Base-by-base conservation (phyloP, 2,329 filamentous ascomycete genomes). In the Aulographum hederae region DNA sequence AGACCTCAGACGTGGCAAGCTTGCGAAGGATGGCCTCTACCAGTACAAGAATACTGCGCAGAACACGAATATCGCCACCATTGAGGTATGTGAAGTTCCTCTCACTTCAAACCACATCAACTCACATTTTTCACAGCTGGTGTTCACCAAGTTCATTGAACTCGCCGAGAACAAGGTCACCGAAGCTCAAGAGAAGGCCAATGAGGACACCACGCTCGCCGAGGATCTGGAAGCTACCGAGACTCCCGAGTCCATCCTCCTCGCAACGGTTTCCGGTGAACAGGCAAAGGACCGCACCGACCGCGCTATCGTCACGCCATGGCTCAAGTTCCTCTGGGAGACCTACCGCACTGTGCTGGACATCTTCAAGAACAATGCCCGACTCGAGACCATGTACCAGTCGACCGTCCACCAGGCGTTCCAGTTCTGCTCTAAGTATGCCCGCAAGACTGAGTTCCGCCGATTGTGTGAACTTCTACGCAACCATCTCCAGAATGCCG, bases 1-100 rank as follows among this genome's bases (percentile, higher is more conserved):
- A 49, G 86, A 95, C 51, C 74, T 94, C 48, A 84, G 89, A 63
- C 98, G 95, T 63, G 89, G 89, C 47, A 98, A 98, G 61, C 70
- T 89, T 38, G 89, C 86, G 57, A 98, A 98, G 69, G 89, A 98
- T 63, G 89, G 89, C 38, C 69, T 98, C 30, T 98, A 95, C 58
- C 89, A 94, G 58, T 98, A 98, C 71, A 98, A 98, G 69, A 98
- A 98, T 58, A 95, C 94, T 44, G 86, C 85, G 34, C 89, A 98
- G 58, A 98, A 98, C 63, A 93, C 86, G 46, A 95, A 95, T 53
- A 84, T 98, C 43, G 84, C 73, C 46, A 98, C 89, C 38, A 98
- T 98, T 54, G 89, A 95, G 73, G 78, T 82, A 61, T 37, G 54
- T 32, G 21, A 31, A 28, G 14, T 31, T 32, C 32, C 6, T 23